These are phyloP conservation scores for Dioscorea zingiberensis DNA, from an alignment of 106 monocot species.

Conservation along the genomic window DNA sequence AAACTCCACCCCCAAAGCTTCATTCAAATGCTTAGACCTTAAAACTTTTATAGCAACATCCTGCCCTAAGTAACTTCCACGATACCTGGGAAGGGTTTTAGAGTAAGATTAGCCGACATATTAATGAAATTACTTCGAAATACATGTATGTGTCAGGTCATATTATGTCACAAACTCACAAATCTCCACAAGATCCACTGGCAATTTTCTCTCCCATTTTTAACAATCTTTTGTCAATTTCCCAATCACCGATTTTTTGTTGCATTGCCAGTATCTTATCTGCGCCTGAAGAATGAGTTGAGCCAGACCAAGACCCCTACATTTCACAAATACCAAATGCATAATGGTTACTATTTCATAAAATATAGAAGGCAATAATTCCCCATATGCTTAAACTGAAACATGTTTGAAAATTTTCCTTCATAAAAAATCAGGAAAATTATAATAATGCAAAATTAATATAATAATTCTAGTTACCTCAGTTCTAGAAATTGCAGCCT, in stretches of 20 bases:
- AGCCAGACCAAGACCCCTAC: conserved; percentile 53
- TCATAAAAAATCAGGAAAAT: too few relatives aligned
- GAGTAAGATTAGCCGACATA: not conserved
- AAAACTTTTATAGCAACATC: conserved; percentile 93
- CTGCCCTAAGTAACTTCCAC: conserved; percentile 62
- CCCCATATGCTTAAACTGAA: too few relatives aligned
- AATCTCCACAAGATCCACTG: conserved; percentile 73
- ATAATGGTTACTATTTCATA: not conserved
- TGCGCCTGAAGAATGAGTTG: conserved; percentile 34
- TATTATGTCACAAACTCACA: conserved; percentile 36
- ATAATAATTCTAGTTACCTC: conserved; percentile 32
- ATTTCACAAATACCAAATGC: conserved; percentile 8
- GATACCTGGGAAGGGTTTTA: conserved; percentile 47
- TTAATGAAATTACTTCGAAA: too few relatives aligned
- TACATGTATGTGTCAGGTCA: too few relatives aligned
- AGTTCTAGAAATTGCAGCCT: conserved; percentile 35
- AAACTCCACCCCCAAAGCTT: conserved; percentile 50
- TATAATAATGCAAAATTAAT: too few relatives aligned
- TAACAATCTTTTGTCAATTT: conserved; percentile 60
- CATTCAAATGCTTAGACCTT: conserved; percentile 58
- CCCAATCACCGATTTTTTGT: conserved; percentile 40
- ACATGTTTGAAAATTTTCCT: too few relatives aligned
- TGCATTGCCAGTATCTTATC: conserved; percentile 35
- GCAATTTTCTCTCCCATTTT: conserved; percentile 70
- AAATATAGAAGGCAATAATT: too few relatives aligned